Evolutionary conservation across 345 rosid species (phyloP).

Genomic region (Lepidium didymum): DNA sequence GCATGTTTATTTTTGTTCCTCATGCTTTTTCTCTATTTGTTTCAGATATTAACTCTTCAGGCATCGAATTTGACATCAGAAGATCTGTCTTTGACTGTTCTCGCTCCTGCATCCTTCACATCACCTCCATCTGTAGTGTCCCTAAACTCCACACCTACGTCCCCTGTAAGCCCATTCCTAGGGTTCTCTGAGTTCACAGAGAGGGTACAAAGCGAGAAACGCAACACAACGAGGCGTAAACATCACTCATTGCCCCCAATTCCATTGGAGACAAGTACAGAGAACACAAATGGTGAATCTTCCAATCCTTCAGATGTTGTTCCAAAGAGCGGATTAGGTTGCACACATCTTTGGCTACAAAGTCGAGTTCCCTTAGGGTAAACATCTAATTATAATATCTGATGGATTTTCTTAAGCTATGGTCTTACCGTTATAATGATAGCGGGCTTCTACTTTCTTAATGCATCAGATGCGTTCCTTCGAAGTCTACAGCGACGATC

Average conservation of each 20-base stretch:
- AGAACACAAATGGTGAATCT: slow-evolving; percentile 33
- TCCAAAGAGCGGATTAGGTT: slow-evolving; percentile 61
- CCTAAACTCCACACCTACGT: slow-evolving; percentile 60
- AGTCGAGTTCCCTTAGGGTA: slow-evolving; percentile 99
- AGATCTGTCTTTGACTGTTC: slow-evolving; percentile 87
- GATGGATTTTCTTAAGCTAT: neutral
- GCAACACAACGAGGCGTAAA: slow-evolving; percentile 27
- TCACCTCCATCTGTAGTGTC: slow-evolving; percentile 85
- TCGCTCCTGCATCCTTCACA: slow-evolving; percentile 84
- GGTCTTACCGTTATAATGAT: slow-evolving; percentile 1
- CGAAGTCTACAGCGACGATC: slow-evolving; percentile 78
- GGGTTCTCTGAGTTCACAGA: slow-evolving; percentile 55
- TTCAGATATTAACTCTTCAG: slow-evolving; percentile 85
- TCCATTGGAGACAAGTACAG: slow-evolving; percentile 33
- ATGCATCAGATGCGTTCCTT: slow-evolving; percentile 74
- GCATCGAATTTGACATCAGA: slow-evolving; percentile 91
- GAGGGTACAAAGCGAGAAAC: slow-evolving; percentile 39
- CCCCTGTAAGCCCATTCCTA: slow-evolving; percentile 58
- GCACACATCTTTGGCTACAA: slow-evolving; percentile 94
- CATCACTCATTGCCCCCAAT: slow-evolving; percentile 28
- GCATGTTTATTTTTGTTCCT: neutral
- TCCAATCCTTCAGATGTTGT: slow-evolving; percentile 55
- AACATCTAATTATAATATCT: slow-evolving; percentile 19
- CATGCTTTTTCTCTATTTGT: slow-evolving; percentile 25
- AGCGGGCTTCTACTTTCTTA: slow-evolving; percentile 11